phyloP scores from a whole-genome alignment of 768 basidiomycete genomes.

The Rhizopogon vesiculosus region DNA sequence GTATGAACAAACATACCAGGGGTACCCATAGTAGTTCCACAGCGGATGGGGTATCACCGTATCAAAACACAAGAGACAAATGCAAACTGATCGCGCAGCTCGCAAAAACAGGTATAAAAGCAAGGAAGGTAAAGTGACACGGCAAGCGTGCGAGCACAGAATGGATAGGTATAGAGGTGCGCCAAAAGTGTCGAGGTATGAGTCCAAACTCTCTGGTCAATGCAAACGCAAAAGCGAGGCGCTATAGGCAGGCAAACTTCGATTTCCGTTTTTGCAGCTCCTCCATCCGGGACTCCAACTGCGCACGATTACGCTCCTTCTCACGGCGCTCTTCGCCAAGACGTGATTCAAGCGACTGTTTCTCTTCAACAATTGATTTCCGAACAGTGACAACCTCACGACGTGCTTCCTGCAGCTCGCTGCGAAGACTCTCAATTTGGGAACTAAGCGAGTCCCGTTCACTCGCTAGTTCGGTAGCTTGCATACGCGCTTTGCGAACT shows the following conservation, averaged over 20 bases:
- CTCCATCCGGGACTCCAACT: slow-evolving; percentile 85
- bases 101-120: slow-evolving; percentile 28
- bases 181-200: slow-evolving; percentile 3
- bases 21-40: slow-evolving; percentile 24
- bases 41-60: slow-evolving; percentile 26
- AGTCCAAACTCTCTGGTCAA: slow-evolving; percentile 6
- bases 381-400: slow-evolving; percentile 75
- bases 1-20: slow-evolving; percentile 16
- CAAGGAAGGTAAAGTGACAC: slow-evolving; percentile 10
- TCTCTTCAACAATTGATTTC: slow-evolving; percentile 81
- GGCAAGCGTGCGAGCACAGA: not conserved
- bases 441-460: slow-evolving; percentile 74
- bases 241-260: slow-evolving; percentile 86
- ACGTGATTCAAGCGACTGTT: slow-evolving; percentile 77
- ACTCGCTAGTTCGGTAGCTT: slow-evolving; percentile 82
- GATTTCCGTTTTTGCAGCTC: slow-evolving; percentile 82
- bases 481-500: slow-evolving; percentile 94
- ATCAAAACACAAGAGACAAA: slow-evolving; percentile 8
- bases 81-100: slow-evolving; percentile 10
- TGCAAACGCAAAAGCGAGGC: slow-evolving; percentile 8
- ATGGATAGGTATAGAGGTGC: not conserved
- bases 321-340: slow-evolving; percentile 83
- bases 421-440: slow-evolving; percentile 64
- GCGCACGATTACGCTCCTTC: slow-evolving; percentile 86
- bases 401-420: slow-evolving; percentile 73